These are phyloP conservation scores for Aristolochia fimbriata DNA, from an alignment of 164 flowering plant genomes.

Conservation along the genomic window DNA sequence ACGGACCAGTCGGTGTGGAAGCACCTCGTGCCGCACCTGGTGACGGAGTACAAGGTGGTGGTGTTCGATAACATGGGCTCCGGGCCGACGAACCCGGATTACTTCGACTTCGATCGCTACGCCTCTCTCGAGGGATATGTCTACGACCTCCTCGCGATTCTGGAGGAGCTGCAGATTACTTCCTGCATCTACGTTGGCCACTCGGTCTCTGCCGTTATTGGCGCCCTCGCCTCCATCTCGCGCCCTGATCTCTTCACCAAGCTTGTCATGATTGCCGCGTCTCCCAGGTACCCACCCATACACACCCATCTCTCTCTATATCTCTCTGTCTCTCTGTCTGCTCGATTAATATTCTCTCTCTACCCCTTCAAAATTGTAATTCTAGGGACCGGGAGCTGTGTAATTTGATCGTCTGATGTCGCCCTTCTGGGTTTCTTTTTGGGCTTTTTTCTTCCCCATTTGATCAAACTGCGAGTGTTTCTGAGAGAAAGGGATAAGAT, in stretches of 20 bases:
- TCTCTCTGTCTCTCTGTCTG: background rate
- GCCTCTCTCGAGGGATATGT: slow-evolving; percentile 45
- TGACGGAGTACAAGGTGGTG: slow-evolving; percentile 23
- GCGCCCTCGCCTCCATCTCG: slow-evolving; percentile 63
- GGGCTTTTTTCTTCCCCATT: too few relatives aligned
- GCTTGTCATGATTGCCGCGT: slow-evolving; percentile 55
- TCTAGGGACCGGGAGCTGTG: too few relatives aligned
- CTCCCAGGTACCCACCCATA: slow-evolving; percentile 51
- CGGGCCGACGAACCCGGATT: slow-evolving; percentile 53
- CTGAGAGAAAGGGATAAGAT: too few relatives aligned
- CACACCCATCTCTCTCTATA: slow-evolving; percentile 71
- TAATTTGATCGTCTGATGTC: too few relatives aligned
- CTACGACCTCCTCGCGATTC: slow-evolving; percentile 40
- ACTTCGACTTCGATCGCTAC: slow-evolving; percentile 56
- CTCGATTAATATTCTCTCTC: background rate
- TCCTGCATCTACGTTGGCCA: slow-evolving; percentile 85
- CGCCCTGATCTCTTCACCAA: slow-evolving; percentile 91
- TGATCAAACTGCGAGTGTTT: too few relatives aligned
- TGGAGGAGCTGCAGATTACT: slow-evolving; percentile 44
- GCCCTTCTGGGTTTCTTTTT: too few relatives aligned
- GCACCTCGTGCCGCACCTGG: slow-evolving; percentile 41
- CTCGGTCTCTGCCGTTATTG: slow-evolving; percentile 70
- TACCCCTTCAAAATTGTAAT: background rate
- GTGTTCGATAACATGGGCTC: slow-evolving; percentile 57
- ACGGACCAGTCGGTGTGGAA: slow-evolving; percentile 57